Percentiles rank a stretch among this genome's conserved stretches.
phyloP scores from a whole-genome alignment of 257 asterid genomes.

The Solanum bulbocastanum region DNA sequence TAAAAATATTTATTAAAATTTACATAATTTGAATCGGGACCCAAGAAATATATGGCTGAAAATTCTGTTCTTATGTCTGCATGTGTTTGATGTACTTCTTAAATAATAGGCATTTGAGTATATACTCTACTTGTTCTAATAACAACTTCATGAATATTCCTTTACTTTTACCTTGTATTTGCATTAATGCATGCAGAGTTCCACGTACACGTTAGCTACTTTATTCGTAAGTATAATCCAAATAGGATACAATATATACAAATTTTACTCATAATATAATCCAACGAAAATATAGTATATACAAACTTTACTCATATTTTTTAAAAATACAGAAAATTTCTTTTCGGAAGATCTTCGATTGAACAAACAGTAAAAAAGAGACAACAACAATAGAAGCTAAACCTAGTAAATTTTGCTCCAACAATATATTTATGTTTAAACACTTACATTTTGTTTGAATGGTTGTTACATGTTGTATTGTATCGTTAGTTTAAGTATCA shows the following conservation, averaged over 20 bases:
- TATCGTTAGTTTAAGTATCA: too few species aligned
- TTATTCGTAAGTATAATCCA: too few species aligned
- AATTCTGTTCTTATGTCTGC: neutral
- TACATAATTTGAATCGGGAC: neutral
- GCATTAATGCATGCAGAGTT: neutral
- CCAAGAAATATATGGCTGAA: neutral
- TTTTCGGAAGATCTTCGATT: rapidly evolving
- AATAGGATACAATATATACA: too few species aligned
- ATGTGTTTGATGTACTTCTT: neutral
- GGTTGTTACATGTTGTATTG: neutral
- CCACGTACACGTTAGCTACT: neutral
- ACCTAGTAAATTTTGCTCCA: neutral
- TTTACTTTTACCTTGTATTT: neutral
- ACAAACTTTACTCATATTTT: neutral
- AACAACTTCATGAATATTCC: neutral
- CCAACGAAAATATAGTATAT: too few species aligned
- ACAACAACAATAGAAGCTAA: neutral
- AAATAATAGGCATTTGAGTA: neutral
- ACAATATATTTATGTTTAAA: too few species aligned
- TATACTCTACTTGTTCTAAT: neutral
- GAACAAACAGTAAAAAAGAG: too few species aligned
- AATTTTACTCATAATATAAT: too few species aligned
- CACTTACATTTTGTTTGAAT: neutral
- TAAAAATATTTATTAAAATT: too few species aligned
- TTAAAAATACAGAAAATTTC: rapidly evolving